Conservation (phyloP, 441 rosid genomes). For the Melastoma candidum region DNA sequence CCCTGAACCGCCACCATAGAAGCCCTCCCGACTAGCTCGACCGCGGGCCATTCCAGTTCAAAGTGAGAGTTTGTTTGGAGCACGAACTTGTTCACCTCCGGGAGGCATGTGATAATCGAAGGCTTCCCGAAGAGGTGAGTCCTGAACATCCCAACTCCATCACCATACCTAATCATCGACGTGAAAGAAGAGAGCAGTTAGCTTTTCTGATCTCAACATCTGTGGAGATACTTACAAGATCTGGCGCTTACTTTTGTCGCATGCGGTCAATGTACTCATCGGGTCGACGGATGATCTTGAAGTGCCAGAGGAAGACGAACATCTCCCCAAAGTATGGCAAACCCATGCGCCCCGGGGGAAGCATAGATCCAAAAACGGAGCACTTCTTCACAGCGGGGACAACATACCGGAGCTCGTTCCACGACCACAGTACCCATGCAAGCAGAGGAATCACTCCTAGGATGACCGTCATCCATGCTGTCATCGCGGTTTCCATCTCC, state of each 20-base stretch:
- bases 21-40: not conserved
- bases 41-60: not conserved
- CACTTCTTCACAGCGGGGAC: not conserved
- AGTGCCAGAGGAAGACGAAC: not conserved
- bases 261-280: not conserved
- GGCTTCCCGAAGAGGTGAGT: not conserved
- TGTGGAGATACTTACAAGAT: not conserved
- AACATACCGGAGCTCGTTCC: not conserved
- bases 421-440: not conserved
- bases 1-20: not conserved
- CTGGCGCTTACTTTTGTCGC: not conserved
- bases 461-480: no score
- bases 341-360: not conserved
- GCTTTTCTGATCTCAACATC: not conserved
- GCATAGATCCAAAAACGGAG: not conserved
- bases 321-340: not conserved
- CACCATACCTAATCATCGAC: not conserved
- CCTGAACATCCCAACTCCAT: conserved; percentile 1
- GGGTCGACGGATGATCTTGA: no score
- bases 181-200: no score
- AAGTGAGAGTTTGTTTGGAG: not conserved
- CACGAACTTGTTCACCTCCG: not conserved
- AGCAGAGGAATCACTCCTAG: not conserved
- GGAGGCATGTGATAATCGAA: not conserved
- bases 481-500: no score